A percentile compares a stretch with the other conserved stretches of the same genome.
phyloP scores from a whole-genome alignment of 139 green algal species.

The Chlamydomonas schloesseri region DNA sequence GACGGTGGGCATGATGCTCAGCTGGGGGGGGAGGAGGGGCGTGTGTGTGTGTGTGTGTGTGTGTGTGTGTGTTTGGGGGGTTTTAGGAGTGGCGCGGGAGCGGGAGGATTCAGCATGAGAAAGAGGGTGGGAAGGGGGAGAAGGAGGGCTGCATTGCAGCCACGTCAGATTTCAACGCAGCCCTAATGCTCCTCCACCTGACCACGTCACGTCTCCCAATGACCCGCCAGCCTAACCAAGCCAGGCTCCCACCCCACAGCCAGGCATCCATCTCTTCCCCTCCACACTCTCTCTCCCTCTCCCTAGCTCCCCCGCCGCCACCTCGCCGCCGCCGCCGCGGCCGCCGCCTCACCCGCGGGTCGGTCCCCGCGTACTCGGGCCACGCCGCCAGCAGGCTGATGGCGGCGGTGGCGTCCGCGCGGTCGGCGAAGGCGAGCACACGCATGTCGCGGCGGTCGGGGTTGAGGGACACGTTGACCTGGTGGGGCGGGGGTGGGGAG shows the following conservation, averaged over 20 bases:
- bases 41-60: no score
- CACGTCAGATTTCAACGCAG: background rate
- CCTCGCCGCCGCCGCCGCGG: background rate
- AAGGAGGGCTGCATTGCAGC: background rate
- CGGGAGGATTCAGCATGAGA: no score
- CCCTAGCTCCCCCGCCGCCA: background rate
- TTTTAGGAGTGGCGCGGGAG: no score
- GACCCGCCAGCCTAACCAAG: no score
- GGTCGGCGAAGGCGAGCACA: constrained; percentile 69
- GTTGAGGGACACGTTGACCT: constrained; percentile 51
- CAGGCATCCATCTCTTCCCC: no score
- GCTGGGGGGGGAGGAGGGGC: background rate
- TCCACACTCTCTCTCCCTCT: no score
- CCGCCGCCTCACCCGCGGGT: constrained; percentile 5
- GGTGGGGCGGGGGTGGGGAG: constrained; percentile 6
- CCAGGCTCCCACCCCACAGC: no score
- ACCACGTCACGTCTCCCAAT: no score
- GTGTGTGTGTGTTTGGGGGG: background rate
- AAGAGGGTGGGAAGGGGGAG: no score
- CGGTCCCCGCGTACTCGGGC: constrained; percentile 50
- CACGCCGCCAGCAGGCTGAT: constrained; percentile 57
- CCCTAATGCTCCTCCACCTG: background rate
- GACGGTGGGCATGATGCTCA: constrained; percentile 53
- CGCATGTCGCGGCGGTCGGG: constrained; percentile 51
- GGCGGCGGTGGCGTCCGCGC: constrained; percentile 60